A percentile compares a stretch with the other conserved stretches of the same genome.
Conservation (phyloP, 192 early-diverging fungal species). For the Backusella australiensis region DNA sequence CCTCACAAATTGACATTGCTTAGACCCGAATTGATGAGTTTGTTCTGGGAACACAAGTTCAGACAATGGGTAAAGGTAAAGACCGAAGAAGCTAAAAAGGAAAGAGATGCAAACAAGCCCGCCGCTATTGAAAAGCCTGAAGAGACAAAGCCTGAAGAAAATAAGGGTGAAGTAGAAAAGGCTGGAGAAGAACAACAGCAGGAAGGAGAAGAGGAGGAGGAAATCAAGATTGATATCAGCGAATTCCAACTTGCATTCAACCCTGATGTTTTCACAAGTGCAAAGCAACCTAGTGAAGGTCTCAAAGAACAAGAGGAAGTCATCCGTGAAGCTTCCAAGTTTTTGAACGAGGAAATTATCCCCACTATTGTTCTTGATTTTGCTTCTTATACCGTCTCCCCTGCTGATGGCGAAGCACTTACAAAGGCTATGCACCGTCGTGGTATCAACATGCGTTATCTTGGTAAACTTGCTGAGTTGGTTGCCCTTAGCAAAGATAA, state of each 20-base stretch:
- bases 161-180: constrained; percentile 13
- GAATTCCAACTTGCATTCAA: constrained; percentile 55
- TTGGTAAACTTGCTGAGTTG: constrained; percentile 71
- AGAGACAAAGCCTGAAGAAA: constrained; percentile 17
- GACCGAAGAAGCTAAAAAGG: constrained; percentile 43
- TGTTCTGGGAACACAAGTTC: constrained; percentile 82
- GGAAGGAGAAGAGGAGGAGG: constrained; percentile 37
- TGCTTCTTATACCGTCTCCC: constrained; percentile 67
- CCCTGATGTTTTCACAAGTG: constrained; percentile 60
- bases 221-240: constrained; percentile 32
- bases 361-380: constrained; percentile 64
- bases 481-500: constrained; percentile 60
- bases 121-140: constrained; percentile 16
- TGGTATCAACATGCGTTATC: constrained; percentile 97
- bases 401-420: constrained; percentile 77
- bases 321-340: constrained; percentile 76
- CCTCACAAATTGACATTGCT: constrained; percentile 85
- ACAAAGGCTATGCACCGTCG: constrained; percentile 84
- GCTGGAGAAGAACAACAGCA: constrained; percentile 20
- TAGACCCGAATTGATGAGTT: constrained; percentile 81
- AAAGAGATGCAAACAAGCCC: constrained; percentile 33
- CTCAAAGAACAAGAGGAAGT: constrained; percentile 46
- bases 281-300: constrained; percentile 37
- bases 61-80: constrained; percentile 60
- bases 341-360: constrained; percentile 68